Conservation (phyloP, 768 basidiomycete species). For the Mrakia frigida region DNA sequence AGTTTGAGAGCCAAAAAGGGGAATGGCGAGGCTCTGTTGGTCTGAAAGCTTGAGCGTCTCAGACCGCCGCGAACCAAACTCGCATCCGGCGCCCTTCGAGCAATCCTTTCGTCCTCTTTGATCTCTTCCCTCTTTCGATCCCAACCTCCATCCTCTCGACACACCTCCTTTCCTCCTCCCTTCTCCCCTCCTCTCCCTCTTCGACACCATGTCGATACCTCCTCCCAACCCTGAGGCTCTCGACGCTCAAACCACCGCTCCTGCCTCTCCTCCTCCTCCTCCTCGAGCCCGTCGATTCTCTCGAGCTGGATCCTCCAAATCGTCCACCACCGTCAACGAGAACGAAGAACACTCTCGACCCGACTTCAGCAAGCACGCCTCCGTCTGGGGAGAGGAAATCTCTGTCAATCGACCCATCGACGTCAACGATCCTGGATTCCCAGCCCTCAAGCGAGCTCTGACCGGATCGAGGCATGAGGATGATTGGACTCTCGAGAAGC, state of each 20-base stretch:
- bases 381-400: constrained; percentile 21
- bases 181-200: neutral
- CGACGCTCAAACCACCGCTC: neutral
- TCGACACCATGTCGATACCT: neutral
- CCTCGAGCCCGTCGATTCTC: neutral
- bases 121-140: no score
- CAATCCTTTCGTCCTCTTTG: no score
- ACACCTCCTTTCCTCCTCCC: neutral
- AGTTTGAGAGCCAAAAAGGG: no score
- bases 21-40: no score
- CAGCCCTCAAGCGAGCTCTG: constrained; percentile 16
- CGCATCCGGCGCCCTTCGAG: no score
- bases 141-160: no score
- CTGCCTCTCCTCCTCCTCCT: neutral
- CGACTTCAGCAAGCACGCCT: neutral
- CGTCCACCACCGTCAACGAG: constrained; percentile 6
- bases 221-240: neutral
- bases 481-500: constrained; percentile 53
- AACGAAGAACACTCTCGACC: no score
- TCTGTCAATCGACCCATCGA: neutral
- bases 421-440: constrained; percentile 22
- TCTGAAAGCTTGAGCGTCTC: no score
- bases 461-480: constrained; percentile 15
- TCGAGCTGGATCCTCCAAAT: neutral
- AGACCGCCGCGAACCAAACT: no score